Conservation (phyloP, 177 flowering plant species). For the Tripterygium wilfordii region DNA sequence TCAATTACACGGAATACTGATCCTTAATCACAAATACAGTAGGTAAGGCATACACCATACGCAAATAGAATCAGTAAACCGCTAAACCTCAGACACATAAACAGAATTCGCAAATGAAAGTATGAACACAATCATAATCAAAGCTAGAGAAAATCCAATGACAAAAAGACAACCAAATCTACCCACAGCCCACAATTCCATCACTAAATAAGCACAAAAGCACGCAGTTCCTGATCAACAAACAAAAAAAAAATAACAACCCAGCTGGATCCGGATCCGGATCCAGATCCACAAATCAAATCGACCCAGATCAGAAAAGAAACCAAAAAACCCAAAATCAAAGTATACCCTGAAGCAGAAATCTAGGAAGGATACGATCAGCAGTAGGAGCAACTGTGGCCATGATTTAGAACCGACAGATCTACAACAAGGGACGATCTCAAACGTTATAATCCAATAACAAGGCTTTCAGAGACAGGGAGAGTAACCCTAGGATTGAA, state of each 20-base stretch:
- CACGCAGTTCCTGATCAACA: not conserved
- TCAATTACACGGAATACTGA: too few relatives aligned
- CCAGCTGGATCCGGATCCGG: not conserved
- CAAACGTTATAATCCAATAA: not conserved
- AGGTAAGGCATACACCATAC: too few relatives aligned
- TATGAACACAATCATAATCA: too few relatives aligned
- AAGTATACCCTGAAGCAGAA: not conserved
- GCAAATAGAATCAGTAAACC: too few relatives aligned
- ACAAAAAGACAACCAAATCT: not conserved
- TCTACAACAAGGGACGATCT: conserved; percentile 1
- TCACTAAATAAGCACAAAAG: not conserved
- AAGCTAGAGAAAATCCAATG: not conserved
- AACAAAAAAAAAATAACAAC: not conserved
- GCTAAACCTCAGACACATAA: not conserved
- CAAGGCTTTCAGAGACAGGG: too few relatives aligned
- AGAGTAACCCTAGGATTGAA: too few relatives aligned
- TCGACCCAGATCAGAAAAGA: too few relatives aligned
- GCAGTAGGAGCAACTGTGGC: conserved; percentile 35
- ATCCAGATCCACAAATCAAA: not conserved
- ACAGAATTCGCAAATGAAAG: too few relatives aligned
- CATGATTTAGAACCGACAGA: conserved; percentile 26
- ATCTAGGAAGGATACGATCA: conserved; percentile 41
- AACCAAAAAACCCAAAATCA: too few relatives aligned
- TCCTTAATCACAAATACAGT: too few relatives aligned
- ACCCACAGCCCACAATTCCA: not conserved